Conservation (phyloP, 495 filamentous ascomycete genomes). For the Penicillium ochrochloron region DNA sequence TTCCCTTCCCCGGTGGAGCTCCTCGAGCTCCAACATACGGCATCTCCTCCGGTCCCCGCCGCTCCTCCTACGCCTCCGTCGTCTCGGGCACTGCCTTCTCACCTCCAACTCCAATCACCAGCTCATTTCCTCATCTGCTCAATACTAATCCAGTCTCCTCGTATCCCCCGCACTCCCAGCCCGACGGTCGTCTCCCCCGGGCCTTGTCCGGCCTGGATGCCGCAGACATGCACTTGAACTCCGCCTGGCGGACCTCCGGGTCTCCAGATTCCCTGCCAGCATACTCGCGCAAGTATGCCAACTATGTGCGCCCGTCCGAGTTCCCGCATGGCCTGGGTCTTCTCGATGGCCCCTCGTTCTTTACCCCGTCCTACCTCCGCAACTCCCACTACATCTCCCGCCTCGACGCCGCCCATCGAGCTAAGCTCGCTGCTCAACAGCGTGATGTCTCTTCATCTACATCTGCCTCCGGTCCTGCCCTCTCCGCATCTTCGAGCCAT, state of each 20-base stretch:
- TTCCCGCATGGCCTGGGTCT: slow-evolving; percentile 34
- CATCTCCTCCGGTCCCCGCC: slow-evolving; percentile 51
- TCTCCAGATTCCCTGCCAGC: slow-evolving; percentile 51
- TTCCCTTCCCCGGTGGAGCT: slow-evolving; percentile 54
- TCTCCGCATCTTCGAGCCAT: slow-evolving; percentile 68
- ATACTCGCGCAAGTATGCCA: slow-evolving; percentile 66
- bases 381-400: slow-evolving; percentile 76
- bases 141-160: slow-evolving; percentile 50
- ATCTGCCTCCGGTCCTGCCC: slow-evolving; percentile 46
- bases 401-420: slow-evolving; percentile 70
- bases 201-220: slow-evolving; percentile 43
- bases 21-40: slow-evolving; percentile 47
- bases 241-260: slow-evolving; percentile 44
- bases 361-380: slow-evolving; percentile 81
- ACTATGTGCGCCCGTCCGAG: slow-evolving; percentile 45
- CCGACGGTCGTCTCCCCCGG: slow-evolving; percentile 43
- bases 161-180: slow-evolving; percentile 42
- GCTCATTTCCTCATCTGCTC: slow-evolving; percentile 65
- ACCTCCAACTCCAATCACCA: slow-evolving; percentile 49
- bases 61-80: slow-evolving; percentile 81
- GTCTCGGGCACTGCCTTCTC: slow-evolving; percentile 67
- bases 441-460: slow-evolving; percentile 49
- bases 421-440: slow-evolving; percentile 59
- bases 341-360: slow-evolving; percentile 54
- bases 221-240: slow-evolving; percentile 54